Percentiles rank a stretch among this genome's conserved stretches.
These are phyloP conservation scores for Handroanthus guayacan DNA, from an alignment of 257 asterid species.

Conservation along the genomic window DNA sequence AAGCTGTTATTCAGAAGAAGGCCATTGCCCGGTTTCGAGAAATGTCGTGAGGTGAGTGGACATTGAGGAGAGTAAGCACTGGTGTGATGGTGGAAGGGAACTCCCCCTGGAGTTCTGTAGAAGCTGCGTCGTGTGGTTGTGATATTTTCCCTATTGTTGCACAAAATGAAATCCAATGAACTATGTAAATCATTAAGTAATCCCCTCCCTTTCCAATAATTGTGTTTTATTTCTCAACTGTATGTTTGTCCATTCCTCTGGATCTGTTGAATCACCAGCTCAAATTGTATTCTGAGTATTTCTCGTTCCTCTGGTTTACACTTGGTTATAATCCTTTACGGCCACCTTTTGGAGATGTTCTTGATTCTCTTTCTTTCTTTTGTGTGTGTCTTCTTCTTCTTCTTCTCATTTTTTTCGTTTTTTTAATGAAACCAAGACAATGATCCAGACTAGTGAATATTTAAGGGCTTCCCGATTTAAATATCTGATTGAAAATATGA, in stretches of 20 bases:
- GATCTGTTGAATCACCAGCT: not conserved
- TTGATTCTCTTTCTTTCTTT: not conserved
- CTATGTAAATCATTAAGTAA: constrained; percentile 7
- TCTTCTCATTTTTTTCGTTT: too few relatives aligned
- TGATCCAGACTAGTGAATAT: too few relatives aligned
- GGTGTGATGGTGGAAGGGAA: constrained; percentile 14
- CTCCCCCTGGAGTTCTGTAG: constrained; percentile 7
- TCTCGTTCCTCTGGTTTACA: not conserved
- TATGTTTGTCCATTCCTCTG: constrained; percentile 6
- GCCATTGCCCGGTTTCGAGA: constrained; percentile 97
- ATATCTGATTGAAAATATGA: too few relatives aligned
- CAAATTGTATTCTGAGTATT: not conserved
- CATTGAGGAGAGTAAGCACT: not conserved
- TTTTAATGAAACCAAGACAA: too few relatives aligned
- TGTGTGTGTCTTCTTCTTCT: too few relatives aligned
- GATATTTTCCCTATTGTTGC: constrained; percentile 30
- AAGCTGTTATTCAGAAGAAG: constrained; percentile 93
- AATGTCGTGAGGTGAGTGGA: constrained; percentile 64
- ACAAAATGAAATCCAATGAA: constrained; percentile 9
- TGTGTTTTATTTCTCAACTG: constrained; percentile 14
- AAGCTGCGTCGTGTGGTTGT: constrained; percentile 10
- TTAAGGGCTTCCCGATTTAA: too few relatives aligned
- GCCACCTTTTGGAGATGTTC: not conserved
- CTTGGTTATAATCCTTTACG: not conserved
- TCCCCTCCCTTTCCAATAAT: not conserved